Conservation (phyloP, 129 eudicot genomes). For the Escallonia herrerae region DNA sequence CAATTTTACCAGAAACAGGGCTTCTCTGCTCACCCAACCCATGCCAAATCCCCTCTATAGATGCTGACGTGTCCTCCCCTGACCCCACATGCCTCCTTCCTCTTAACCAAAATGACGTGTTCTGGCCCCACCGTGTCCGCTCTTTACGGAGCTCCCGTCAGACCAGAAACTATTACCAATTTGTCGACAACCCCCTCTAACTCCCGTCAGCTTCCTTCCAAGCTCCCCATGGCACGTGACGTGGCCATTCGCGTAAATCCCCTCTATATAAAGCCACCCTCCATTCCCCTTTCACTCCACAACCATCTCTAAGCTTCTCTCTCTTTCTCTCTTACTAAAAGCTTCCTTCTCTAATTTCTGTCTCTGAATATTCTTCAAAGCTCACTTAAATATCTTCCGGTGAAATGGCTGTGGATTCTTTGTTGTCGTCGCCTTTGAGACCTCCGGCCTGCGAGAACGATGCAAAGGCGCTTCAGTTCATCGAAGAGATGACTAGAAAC, state of each 20-base stretch:
- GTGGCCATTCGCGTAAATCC: constrained; percentile 8
- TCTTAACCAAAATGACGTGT: constrained; percentile 11
- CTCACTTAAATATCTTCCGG: neutral
- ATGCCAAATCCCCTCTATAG: too few species aligned
- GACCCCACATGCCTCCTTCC: constrained; percentile 32
- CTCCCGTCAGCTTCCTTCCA: constrained; percentile 27
- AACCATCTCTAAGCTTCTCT: neutral
- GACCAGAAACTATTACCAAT: constrained; percentile 18
- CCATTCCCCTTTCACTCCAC: neutral
- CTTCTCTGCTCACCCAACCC: constrained; percentile 16
- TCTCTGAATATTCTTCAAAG: neutral
- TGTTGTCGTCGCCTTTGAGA: constrained; percentile 55
- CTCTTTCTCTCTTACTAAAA: neutral
- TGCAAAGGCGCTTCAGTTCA: constrained; percentile 79
- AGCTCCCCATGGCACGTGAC: constrained; percentile 46
- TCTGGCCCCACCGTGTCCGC: constrained; percentile 44
- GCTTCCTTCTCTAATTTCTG: constrained; percentile 6
- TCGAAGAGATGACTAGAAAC: constrained; percentile 82
- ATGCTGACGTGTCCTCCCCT: constrained; percentile 25
- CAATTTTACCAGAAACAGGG: constrained; percentile 41
- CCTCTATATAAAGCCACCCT: too few species aligned
- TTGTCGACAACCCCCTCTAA: constrained; percentile 27
- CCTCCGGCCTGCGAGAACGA: constrained; percentile 88
- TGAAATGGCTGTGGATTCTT: constrained; percentile 70
- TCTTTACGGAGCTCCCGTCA: constrained; percentile 8